Percentiles rank a stretch among this genome's conserved stretches.
Conservation (phyloP, 2,329 filamentous ascomycete genomes). For the Daldinia sp. region DNA sequence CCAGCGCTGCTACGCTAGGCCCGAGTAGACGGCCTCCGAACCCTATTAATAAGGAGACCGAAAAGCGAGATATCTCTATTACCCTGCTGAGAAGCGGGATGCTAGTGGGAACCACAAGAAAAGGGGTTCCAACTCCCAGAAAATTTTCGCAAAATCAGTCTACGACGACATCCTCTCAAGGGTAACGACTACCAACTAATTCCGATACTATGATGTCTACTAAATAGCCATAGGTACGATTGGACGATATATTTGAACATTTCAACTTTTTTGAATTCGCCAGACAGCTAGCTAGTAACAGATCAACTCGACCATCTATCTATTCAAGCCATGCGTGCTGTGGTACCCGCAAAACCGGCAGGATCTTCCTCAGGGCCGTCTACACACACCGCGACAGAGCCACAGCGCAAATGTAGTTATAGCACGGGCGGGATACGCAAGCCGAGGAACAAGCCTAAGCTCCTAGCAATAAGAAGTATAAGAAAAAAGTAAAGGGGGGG, state of each 20-base stretch:
- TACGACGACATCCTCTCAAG: no score
- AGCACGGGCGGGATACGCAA: no score
- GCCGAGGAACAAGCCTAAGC: neutral
- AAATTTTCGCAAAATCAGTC: no score
- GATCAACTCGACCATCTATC: conserved; percentile 17
- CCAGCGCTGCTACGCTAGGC: no score
- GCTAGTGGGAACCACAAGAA: no score
- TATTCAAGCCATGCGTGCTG: conserved; percentile 11
- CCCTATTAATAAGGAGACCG: no score
- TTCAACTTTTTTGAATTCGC: conserved; percentile 32
- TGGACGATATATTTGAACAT: conserved; percentile 20
- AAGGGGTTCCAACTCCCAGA: no score
- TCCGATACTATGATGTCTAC: neutral
- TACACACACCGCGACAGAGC: neutral
- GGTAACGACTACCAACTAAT: neutral
- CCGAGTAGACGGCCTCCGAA: no score
- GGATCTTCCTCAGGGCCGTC: neutral
- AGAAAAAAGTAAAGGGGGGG: neutral
- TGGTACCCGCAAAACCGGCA: conserved; percentile 17
- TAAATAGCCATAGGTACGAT: neutral
- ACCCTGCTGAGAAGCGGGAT: no score
- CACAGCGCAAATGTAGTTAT: neutral
- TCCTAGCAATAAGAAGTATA: neutral
- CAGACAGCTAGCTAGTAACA: conserved; percentile 4
- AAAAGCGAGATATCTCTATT: no score